These are phyloP conservation scores for Lentinula novae-zelandiae DNA, from an alignment of 1,284 basidiomycete species.

Conservation along the genomic window DNA sequence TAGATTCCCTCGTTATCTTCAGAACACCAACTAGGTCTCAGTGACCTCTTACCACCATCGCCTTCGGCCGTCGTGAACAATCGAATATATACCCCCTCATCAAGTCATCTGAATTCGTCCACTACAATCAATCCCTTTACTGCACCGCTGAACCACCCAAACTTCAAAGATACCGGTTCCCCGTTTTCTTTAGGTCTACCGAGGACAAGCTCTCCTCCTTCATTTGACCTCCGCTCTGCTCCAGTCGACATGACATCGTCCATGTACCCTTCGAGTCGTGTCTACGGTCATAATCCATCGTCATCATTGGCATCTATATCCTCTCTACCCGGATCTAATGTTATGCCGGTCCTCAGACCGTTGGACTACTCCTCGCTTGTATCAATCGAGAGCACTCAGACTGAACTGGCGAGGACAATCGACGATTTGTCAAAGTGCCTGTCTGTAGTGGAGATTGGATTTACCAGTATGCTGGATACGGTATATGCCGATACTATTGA, in stretches of 20 bases:
- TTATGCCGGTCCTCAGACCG: conserved; percentile 46
- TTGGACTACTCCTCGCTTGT: conserved; percentile 69
- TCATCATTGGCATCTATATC: conserved; percentile 20
- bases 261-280: conserved; percentile 17
- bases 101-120: conserved; percentile 37
- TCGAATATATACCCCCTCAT: conserved; percentile 37
- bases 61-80: conserved; percentile 54
- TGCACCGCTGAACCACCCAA: conserved; percentile 4
- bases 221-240: conserved; percentile 21
- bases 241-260: conserved; percentile 14
- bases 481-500: conserved; percentile 45
- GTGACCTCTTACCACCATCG: conserved; percentile 75
- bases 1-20: conserved; percentile 65
- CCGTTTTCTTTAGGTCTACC: conserved; percentile 39
- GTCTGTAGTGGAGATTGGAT: conserved; percentile 67
- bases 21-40: conserved; percentile 64
- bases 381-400: conserved; percentile 61
- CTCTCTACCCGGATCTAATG: conserved; percentile 23
- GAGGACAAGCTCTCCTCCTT: conserved; percentile 35
- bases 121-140: conserved; percentile 12
- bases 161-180: conserved; percentile 25
- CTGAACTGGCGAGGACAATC: conserved; percentile 72
- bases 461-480: conserved; percentile 62
- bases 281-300: conserved; percentile 16
- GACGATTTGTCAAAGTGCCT: conserved; percentile 83